Percentiles rank a stretch among this genome's conserved stretches.
Conservation (phyloP, 371 early-diverging fungal species). For the Parasitella parasitica region DNA sequence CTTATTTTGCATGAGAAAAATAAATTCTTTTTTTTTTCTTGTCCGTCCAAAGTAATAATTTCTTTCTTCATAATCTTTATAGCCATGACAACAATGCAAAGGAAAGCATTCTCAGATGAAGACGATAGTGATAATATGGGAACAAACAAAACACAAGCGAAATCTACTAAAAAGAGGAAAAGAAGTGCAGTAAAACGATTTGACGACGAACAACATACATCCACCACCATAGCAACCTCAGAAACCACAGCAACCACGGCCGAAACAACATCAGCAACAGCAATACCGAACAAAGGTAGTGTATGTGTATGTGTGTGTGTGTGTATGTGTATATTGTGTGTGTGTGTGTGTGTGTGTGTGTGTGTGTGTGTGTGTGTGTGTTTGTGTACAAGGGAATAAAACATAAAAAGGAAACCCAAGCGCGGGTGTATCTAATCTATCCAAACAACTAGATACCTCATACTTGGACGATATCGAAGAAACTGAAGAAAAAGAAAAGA, state of each 20-base stretch:
- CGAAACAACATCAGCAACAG: not conserved
- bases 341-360: not conserved
- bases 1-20: not conserved
- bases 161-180: not conserved
- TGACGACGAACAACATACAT: not conserved
- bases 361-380: not conserved
- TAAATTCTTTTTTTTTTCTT: too few relatives aligned
- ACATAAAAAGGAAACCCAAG: not conserved
- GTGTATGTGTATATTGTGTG: too few relatives aligned
- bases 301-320: not conserved
- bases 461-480: not conserved
- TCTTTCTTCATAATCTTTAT: too few relatives aligned
- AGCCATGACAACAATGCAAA: not conserved
- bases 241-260: too few relatives aligned
- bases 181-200: conserved; percentile 6
- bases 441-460: not conserved
- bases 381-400: not conserved
- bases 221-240: not conserved
- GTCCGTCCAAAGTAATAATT: too few relatives aligned
- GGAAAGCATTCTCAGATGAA: not conserved
- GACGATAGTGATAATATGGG: conserved; percentile 28
- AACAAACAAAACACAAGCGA: not conserved
- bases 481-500: conserved; percentile 21
- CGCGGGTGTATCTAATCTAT: not conserved
- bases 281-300: not conserved